Percentiles rank a stretch among this genome's conserved stretches.
Evolutionary conservation across 1,284 basidiomycete genomes (phyloP).

Genomic region (Irpex rosettiformis): DNA sequence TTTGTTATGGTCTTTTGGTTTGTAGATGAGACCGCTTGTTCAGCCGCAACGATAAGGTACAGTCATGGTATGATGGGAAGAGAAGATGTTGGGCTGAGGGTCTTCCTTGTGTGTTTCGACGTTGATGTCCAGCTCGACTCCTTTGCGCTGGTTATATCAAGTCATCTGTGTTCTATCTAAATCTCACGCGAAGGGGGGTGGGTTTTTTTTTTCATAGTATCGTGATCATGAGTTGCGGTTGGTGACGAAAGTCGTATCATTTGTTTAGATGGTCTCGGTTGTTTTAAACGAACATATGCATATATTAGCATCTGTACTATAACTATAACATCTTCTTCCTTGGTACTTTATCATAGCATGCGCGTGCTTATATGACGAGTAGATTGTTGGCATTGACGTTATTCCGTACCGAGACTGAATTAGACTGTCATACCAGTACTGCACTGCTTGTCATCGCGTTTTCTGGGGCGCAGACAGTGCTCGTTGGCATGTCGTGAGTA

Average conservation of each 20-base stretch:
- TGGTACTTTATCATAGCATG: no score
- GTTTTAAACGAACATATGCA: background rate
- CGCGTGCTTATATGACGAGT: background rate
- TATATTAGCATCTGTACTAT: background rate
- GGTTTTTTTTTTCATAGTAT: background rate
- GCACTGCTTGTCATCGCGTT: background rate
- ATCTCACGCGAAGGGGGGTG: background rate
- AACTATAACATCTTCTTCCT: background rate
- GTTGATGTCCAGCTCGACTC: background rate
- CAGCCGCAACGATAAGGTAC: constrained; percentile 21
- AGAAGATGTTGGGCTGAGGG: background rate
- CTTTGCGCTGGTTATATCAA: no score
- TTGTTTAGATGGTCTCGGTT: constrained; percentile 1
- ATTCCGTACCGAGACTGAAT: background rate
- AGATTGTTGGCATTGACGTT: background rate
- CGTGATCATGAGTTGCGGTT: background rate
- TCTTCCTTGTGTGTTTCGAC: background rate
- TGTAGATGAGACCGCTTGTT: constrained; percentile 35
- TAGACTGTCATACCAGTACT: no score
- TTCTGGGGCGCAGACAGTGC: background rate
- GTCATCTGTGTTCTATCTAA: background rate
- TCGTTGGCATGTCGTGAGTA: background rate
- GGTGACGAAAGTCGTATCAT: background rate
- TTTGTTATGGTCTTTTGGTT: constrained; percentile 1
- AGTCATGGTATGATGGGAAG: background rate